Base-by-base conservation (phyloP, 75 land plant species). In the Gnetum montanum region DNA sequence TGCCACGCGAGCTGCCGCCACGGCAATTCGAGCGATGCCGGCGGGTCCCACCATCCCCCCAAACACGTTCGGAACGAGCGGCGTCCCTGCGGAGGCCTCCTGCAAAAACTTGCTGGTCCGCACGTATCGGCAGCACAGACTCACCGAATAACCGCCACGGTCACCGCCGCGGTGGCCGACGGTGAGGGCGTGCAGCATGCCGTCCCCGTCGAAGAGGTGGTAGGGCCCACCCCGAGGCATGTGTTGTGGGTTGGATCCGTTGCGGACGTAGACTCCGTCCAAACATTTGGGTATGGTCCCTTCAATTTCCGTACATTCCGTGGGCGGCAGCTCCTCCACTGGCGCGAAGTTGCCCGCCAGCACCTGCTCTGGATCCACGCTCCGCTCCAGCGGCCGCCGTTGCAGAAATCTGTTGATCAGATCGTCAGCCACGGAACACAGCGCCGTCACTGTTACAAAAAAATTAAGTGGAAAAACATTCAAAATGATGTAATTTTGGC, bases 151-250 rank as follows among this genome's bases (percentile, higher is more conserved):
- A n/a, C n/a, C n/a, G n/a, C n/a, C n/a, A n/a, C n/a, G n/a, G n/a
- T n/a, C n/a, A n/a, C n/a, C n/a, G n/a, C n/a, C n/a, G 8, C 65
- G 70, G 8, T 37, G 11, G 23, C 28, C 18, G 0, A 34, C 60
- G 26, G 56, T 49, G 46, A 86, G 34, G 41, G 78, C 57, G 69
- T 89, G 90, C 31, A 89, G 69, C 90, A 85, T 89, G 26, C 90
- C 95, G 18, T 89, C 85, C 4, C 96, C 96, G 29, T 90, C 91
- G 52, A 90, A 86, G 31, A 78, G 67, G 49, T 84, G 89, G 68
- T 75, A 67, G n/a, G n/a, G n/a, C 15, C 87, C 66, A 0, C 74
- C 71, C 0, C 68, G 55, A 19, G 88, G 78, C 8, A 46, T 54
- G 70, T 61, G 63, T 61, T 70, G 65, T 0, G 89, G 80, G 24